These are phyloP conservation scores for Porcisia deanei DNA, from an alignment of 208 protist species.

Conservation along the genomic window DNA sequence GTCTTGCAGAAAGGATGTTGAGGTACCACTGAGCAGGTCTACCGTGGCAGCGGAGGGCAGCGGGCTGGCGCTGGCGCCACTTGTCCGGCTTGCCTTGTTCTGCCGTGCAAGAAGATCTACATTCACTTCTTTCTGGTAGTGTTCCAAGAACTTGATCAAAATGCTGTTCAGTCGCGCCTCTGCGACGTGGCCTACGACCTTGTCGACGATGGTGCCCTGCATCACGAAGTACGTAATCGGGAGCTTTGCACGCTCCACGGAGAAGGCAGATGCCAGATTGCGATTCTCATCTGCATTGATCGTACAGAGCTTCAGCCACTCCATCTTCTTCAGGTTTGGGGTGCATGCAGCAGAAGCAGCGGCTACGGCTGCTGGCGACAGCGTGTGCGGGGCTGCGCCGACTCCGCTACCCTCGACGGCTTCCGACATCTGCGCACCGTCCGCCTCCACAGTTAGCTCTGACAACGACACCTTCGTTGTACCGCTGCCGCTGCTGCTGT, in stretches of 20 bases:
- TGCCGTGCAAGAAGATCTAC: constrained; percentile 68
- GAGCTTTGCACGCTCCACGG: constrained; percentile 81
- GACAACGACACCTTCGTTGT: neutral
- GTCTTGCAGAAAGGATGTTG: constrained; percentile 74
- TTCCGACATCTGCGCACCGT: neutral
- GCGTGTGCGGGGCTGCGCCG: neutral
- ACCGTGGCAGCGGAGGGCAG: constrained; percentile 67
- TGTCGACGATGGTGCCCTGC: constrained; percentile 90
- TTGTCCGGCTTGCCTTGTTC: neutral
- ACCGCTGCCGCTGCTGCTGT: neutral
- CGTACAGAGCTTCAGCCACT: constrained; percentile 85
- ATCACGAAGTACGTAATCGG: constrained; percentile 90
- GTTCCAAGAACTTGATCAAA: constrained; percentile 79
- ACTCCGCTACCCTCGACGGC: neutral
- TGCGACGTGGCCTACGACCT: constrained; percentile 60
- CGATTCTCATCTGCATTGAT: constrained; percentile 89
- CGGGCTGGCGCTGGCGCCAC: constrained; percentile 22
- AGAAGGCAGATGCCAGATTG: constrained; percentile 86
- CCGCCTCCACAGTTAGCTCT: constrained; percentile 1
- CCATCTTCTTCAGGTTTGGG: constrained; percentile 4
- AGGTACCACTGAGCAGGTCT: constrained; percentile 70
- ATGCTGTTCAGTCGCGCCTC: constrained; percentile 67
- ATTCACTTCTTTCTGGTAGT: constrained; percentile 87
- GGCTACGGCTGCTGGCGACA: neutral
- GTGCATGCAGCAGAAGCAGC: neutral